phyloP scores from a whole-genome alignment of 495 filamentous ascomycete genomes.

The Cetradonia linearis region DNA sequence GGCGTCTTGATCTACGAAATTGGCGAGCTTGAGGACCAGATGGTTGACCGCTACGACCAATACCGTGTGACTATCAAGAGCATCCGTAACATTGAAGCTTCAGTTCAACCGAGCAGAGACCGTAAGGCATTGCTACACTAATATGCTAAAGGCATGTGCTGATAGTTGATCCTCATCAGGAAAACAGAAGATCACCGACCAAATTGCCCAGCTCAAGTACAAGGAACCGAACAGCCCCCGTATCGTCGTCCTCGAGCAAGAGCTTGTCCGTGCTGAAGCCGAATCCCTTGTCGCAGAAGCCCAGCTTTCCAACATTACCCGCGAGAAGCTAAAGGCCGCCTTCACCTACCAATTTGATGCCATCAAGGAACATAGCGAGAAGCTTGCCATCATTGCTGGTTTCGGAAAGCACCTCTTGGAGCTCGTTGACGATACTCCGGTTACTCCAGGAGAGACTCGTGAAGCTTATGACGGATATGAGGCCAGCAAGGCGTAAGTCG shows the following conservation, averaged over 20 bases:
- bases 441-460: constrained; percentile 94
- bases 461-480: constrained; percentile 97
- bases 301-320: constrained; percentile 96
- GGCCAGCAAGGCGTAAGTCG: constrained; percentile 70
- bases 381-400: constrained; percentile 92
- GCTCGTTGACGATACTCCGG: constrained; percentile 89
- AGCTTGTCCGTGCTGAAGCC: constrained; percentile 95
- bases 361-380: constrained; percentile 94
- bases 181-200: constrained; percentile 98
- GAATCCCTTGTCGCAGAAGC: constrained; percentile 97
- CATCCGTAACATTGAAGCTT: constrained; percentile 96
- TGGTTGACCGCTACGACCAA: constrained; percentile 96
- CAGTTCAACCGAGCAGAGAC: constrained; percentile 94
- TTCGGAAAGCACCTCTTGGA: constrained; percentile 95
- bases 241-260: constrained; percentile 95
- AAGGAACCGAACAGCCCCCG: constrained; percentile 97
- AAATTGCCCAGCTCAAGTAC: constrained; percentile 98
- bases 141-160: background rate
- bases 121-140: constrained; percentile 45
- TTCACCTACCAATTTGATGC: constrained; percentile 99
- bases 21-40: constrained; percentile 95
- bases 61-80: constrained; percentile 99
- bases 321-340: constrained; percentile 96
- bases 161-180: constrained; percentile 33
- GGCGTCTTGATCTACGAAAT: constrained; percentile 97